Percentiles rank a stretch among this genome's conserved stretches.
These are phyloP conservation scores for Beta corolliflora DNA, from an alignment of 179 eudicot species.

Conservation along the genomic window DNA sequence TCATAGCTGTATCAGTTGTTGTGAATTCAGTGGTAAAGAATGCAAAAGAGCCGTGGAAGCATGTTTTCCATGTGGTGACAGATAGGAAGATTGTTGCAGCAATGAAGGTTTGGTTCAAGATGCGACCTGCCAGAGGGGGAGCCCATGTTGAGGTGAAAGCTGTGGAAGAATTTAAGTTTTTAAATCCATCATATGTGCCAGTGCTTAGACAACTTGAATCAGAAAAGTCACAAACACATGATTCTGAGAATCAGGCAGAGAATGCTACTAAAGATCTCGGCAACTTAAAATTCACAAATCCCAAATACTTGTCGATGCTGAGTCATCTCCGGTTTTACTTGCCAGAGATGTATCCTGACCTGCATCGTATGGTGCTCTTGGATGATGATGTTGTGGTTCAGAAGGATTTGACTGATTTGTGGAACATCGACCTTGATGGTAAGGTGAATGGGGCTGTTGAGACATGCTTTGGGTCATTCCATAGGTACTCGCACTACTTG, in stretches of 20 bases:
- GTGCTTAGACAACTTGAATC: constrained; percentile 67
- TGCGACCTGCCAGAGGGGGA: constrained; percentile 63
- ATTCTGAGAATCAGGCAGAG: constrained; percentile 47
- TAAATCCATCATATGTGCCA: constrained; percentile 71
- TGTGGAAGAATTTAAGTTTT: constrained; percentile 61
- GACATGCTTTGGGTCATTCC: constrained; percentile 88
- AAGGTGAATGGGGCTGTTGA: constrained; percentile 82
- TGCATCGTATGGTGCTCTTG: constrained; percentile 63
- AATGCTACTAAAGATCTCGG: constrained; percentile 52
- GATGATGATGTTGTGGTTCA: constrained; percentile 89
- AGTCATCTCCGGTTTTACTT: constrained; percentile 78
- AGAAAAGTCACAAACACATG: constrained; percentile 41
- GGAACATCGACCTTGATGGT: constrained; percentile 71
- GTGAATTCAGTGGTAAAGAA: constrained; percentile 71
- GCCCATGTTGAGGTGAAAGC: constrained; percentile 79
- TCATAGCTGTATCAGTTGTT: constrained; percentile 83
- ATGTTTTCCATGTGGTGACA: constrained; percentile 79
- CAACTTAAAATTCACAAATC: constrained; percentile 51
- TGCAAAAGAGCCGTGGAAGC: constrained; percentile 70
- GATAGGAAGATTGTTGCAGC: constrained; percentile 80
- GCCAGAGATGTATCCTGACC: constrained; percentile 78
- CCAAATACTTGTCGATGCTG: constrained; percentile 64
- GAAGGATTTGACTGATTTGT: constrained; percentile 75
- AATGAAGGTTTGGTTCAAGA: constrained; percentile 85
- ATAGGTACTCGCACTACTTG: constrained; percentile 70